Conservation (phyloP, 345 rosid species). For the Citrus sinensis region DVS_A1.0 CM039162.1:31896001-31896500, state of each 20-base stretch:
- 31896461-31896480: conserved; percentile 81
- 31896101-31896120: conserved; percentile 82
- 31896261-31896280: conserved; percentile 92
- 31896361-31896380: conserved; percentile 87
- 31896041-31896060: conserved; percentile 86
- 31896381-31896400: conserved; percentile 90
- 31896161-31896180: conserved; percentile 87
- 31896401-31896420: conserved; percentile 81
- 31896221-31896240: conserved; percentile 75
- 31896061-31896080: conserved; percentile 66
- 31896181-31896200: conserved; percentile 76
- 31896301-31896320: conserved; percentile 77
- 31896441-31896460: conserved; percentile 88
- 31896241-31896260: conserved; percentile 88
- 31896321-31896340: conserved; percentile 54
- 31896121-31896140: conserved; percentile 51
- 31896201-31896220: conserved; percentile 76
- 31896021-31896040: conserved; percentile 67
- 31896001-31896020: conserved; percentile 52
- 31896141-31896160: conserved; percentile 67
- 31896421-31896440: conserved; percentile 55
- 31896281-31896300: conserved; percentile 71
- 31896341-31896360: conserved; percentile 74
- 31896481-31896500: conserved; percentile 34
- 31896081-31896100: conserved; percentile 64